phyloP scores from a whole-genome alignment of 140 eudicot species.

The Ambrosia hybrid region DNA sequence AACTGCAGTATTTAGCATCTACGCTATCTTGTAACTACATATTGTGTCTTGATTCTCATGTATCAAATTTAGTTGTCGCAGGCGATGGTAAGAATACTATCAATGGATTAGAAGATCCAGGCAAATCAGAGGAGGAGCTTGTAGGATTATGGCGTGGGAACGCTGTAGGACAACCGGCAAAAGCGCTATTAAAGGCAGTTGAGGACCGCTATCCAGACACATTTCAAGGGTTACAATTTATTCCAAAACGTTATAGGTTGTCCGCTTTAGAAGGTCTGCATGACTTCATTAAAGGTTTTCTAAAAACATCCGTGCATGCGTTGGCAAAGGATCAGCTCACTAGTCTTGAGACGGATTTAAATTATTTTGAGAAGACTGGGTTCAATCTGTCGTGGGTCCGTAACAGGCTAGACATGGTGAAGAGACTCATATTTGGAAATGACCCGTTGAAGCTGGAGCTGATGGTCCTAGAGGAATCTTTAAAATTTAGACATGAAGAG shows the following conservation, averaged over 20 bases:
- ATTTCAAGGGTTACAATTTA: constrained; percentile 22
- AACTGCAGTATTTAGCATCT: neutral
- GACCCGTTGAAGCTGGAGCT: too few species aligned
- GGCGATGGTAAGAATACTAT: neutral
- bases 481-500: neutral
- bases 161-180: constrained; percentile 9
- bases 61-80: constrained; percentile 6
- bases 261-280: constrained; percentile 21
- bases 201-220: constrained; percentile 22
- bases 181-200: constrained; percentile 15
- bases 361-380: constrained; percentile 19
- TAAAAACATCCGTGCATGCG: constrained; percentile 10
- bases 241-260: neutral
- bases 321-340: constrained; percentile 12
- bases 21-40: neutral
- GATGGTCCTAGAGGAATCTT: too few species aligned
- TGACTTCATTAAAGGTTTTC: constrained; percentile 22
- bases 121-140: neutral
- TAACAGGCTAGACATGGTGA: neutral
- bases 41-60: neutral
- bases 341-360: constrained; percentile 1
- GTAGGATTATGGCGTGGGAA: constrained; percentile 22
- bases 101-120: constrained; percentile 11
- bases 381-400: constrained; percentile 19
- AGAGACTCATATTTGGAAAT: neutral